phyloP scores from a whole-genome alignment of 2,329 filamentous ascomycete species.

The Monosporascus sp. region DNA sequence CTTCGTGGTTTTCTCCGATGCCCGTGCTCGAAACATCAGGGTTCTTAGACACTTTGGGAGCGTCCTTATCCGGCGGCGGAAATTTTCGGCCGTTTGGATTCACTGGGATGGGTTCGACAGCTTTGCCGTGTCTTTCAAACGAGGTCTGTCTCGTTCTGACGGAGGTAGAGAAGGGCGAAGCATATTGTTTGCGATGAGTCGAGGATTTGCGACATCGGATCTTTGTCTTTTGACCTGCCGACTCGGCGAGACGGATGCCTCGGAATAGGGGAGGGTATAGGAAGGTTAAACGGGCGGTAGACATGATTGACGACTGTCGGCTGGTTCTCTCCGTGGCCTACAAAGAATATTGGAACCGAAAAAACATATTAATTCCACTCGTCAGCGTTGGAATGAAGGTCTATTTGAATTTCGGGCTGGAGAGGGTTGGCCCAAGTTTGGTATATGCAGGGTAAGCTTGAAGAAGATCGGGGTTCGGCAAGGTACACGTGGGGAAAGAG shows the following conservation, averaged over 20 bases:
- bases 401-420: too few species aligned
- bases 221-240: slow-evolving; percentile 37
- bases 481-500: too few species aligned
- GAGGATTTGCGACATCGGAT: slow-evolving; percentile 28
- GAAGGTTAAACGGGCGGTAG: slow-evolving; percentile 58
- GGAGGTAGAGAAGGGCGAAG: slow-evolving; percentile 32
- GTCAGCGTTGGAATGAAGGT: too few species aligned
- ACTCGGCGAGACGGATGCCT: slow-evolving; percentile 40
- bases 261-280: slow-evolving; percentile 64
- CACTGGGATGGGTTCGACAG: slow-evolving; percentile 45
- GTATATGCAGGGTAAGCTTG: too few species aligned
- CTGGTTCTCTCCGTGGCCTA: slow-evolving; percentile 2
- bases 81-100: slow-evolving; percentile 22
- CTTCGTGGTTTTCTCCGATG: background rate
- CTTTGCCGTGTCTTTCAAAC: slow-evolving; percentile 56
- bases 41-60: slow-evolving; percentile 8
- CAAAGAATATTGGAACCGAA: slow-evolving; percentile 3
- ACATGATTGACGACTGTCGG: slow-evolving; percentile 39
- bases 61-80: slow-evolving; percentile 14
- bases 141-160: slow-evolving; percentile 32
- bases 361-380: slow-evolving; percentile 7
- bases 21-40: background rate
- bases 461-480: too few species aligned
- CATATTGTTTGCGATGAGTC: slow-evolving; percentile 18
- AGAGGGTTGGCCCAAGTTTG: too few species aligned